Base-by-base conservation (phyloP, 2,329 filamentous ascomycete species). In the Trichoderma oligosporum region DNA sequence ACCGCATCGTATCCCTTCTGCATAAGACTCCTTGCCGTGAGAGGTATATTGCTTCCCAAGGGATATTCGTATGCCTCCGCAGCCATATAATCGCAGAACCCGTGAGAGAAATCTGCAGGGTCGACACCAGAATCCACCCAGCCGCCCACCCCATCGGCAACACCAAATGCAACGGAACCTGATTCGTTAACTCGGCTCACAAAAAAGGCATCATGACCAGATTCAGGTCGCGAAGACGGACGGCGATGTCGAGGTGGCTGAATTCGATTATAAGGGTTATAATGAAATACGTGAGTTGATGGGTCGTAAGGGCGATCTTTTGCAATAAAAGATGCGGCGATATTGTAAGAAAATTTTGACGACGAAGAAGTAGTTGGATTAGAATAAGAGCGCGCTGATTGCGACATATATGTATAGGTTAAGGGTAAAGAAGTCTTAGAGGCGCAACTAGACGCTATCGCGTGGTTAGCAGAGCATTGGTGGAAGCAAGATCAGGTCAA, bases 151-250 rank as follows among this genome's bases (percentile, higher is more conserved):
- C 94, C 94, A 70, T 99, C 94, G 53, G 92, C 91, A 22, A 99
- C 83, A 16, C 91, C 94, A 64, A 99, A 87, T 0, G 92, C 90
- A 9, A 96, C 82, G 38, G 85, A 80, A 35, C 84, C 80, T 1
- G 81, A 82, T 61, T 85, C 82, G 51, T 88, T 89, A n/a, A 97
- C 78, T 22, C 86, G 84, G 68, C 88, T 83, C 65, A 94, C 87
- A 73, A 99, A 99, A 76, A 97, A 97, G 58, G 94, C 90, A 79
- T 99, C 94, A 73, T 99, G 92, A 14, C 94, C 94, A 49, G 89
- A 94, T 58, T 84, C 87, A 48, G 87, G 89, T 22, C 88, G 84
- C 27, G 68, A 67, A 31, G 70, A 69, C 49, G 62, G 67, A 31
- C 68, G 69, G 20, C 70, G 67, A 44, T 67, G 64, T 16, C 66